Evolutionary conservation across 2,329 filamentous ascomycete genomes (phyloP), one percentile per base, ranked within the genome.

Genomic region (Arachnomyces sp.): DNA sequence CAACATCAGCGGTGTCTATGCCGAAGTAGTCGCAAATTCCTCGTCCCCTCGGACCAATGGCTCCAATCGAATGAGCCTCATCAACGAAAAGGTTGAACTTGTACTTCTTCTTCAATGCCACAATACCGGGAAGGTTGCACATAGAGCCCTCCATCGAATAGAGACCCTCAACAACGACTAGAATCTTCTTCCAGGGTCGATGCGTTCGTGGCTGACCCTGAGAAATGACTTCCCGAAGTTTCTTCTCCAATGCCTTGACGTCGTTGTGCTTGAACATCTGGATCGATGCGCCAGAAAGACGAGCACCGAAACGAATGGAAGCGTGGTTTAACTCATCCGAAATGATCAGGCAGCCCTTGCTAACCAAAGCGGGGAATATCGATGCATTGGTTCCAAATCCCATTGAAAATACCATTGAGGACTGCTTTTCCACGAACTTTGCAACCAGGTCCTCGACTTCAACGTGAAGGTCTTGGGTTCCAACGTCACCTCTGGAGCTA

Each of bases 131-230:
- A n/a, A 98, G 77, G 61, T 98, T 92, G 66, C 86, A 92, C 86
- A 98, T 94, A 50, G 89, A 95, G 36, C 92, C 92, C 69, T 98
- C 92, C 92, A 98, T 98, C 1, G 90, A 96, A 73, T 98, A 98
- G 14, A 98, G 76, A 52, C 92, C 92, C 63, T 98, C 92, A 29
- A 98, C 86, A 29, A 90, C 89, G 33, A 98, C 86, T 38, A 98
- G 65, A 45, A 98, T 96, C 78, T 96, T 98, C 75, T 94, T 95
- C 92, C 92, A 98, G 1, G 92, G 92, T 21, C 92, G 84, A 65
- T 98, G 92, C n/a, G 90, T 98, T 50, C 92, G 84, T 39, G 92
- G 92, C 61, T 98, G 92, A 33, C 92, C 92, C 66, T 96, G 90
- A 11, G 90, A 89, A 59, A 98, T 96, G 50, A 82, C 84, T 60